Base-by-base conservation (phyloP, 2,329 filamentous ascomycete species). In the Phyllosticta capitalensis region DNA sequence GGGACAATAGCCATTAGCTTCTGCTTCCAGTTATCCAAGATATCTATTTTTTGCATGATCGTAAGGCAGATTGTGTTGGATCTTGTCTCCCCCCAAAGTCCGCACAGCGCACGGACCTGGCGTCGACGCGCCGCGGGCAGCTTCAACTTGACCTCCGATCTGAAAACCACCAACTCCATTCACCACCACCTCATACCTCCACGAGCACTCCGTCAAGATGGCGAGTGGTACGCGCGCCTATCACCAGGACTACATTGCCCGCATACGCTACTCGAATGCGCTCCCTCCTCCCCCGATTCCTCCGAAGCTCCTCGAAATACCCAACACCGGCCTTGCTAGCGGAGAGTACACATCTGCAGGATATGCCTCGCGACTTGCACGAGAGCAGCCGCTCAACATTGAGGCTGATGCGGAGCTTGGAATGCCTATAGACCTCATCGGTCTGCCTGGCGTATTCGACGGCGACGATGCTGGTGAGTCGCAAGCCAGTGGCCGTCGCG, bases 331-430 rank as follows among this genome's bases (percentile, higher is more conserved):
- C 50, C 83, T 97, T 17, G 82, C 89, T 49, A 89, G 86, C 66
- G 88, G 87, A 61, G 89, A 95, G 71, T 97, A 96, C 75, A 95
- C 94, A 30, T 90, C 86, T 3, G 90, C 94, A 1, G 86, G 86
- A 21, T 99, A 95, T 77, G 91, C 92, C 28, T 94, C 92, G 52
- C 86, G 90, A 64, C 79, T 99, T 66, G 90, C 89, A 19, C 82
- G 92, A 69, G 91, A 96, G 69, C 94, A 97, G 77, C 89, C 92
- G 56, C 80, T 96, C 54, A 97, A 96, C 70, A 94, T 99, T 63
- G 94, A 99, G 75, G 91, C 91, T 28, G 94, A 99, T 82, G 94
- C 92, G 9, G 94, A 99, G 78, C 83, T 97, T 66, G 94, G 94
- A 61, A 97, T 99, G 94, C 91, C 92, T 61, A 85, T 99, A 70